Evolutionary conservation across 257 asterid species (phyloP).

Genomic region (Verbena officinalis): DNA sequence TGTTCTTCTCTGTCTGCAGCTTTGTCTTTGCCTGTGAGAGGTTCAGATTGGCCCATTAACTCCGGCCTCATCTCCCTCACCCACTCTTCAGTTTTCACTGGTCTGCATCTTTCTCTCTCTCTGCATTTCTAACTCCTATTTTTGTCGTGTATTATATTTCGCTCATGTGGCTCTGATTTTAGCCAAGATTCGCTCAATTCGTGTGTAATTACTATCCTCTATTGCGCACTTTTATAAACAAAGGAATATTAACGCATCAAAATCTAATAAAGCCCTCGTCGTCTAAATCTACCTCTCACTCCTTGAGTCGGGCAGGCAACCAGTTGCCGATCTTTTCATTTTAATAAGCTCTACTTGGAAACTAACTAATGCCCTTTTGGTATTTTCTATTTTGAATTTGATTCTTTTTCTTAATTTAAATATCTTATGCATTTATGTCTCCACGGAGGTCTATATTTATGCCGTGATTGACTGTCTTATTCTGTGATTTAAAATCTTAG

Average conservation of each 20-base stretch:
- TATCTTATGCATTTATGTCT: neutral
- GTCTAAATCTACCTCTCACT: conserved; percentile 7
- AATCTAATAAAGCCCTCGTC: neutral
- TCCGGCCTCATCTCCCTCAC: conserved; percentile 43
- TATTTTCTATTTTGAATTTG: neutral
- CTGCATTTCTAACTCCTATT: conserved; percentile 10
- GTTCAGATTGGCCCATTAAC: conserved; percentile 32
- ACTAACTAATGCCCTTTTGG: conserved; percentile 30
- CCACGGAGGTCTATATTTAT: conserved; percentile 6
- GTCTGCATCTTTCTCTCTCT: conserved; percentile 21
- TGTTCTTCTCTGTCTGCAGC: neutral
- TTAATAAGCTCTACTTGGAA: conserved; percentile 24
- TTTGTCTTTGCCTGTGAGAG: conserved; percentile 25
- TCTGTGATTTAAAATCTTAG: conserved; percentile 24
- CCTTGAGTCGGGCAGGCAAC: conserved; percentile 26
- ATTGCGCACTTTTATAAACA: conserved; percentile 15
- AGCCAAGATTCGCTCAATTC: conserved; percentile 29
- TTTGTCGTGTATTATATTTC: conserved; percentile 38
- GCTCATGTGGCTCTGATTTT: conserved; percentile 29
- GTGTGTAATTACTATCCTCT: conserved; percentile 12
- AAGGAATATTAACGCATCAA: conserved; percentile 1
- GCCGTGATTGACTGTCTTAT: conserved; percentile 19
- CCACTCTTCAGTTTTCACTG: conserved; percentile 30
- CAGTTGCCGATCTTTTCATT: conserved; percentile 21
- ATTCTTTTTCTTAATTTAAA: neutral